These are phyloP conservation scores for Hypoxylon sp. DNA, from an alignment of 2,329 filamentous ascomycete species.

Conservation along the genomic window DNA sequence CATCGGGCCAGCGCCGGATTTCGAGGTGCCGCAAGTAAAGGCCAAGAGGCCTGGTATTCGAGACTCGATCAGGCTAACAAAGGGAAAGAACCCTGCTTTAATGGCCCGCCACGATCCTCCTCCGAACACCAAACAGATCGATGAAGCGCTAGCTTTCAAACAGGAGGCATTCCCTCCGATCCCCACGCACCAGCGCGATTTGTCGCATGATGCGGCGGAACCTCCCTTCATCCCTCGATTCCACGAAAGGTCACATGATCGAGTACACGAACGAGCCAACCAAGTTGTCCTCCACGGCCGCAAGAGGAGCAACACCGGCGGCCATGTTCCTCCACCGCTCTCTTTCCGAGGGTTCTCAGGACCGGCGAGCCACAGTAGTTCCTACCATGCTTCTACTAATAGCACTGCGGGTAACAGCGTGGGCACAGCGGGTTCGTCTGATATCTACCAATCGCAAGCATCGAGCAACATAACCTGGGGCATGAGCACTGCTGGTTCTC, in stretches of 20 bases:
- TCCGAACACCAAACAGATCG: constrained; percentile 58
- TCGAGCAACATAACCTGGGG: constrained; percentile 63
- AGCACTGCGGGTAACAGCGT: constrained; percentile 72
- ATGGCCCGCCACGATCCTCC: constrained; percentile 55
- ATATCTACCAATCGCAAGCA: constrained; percentile 71
- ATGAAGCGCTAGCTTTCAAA: constrained; percentile 57
- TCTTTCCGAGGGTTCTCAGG: constrained; percentile 86
- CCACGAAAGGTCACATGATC: constrained; percentile 67
- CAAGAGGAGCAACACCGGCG: constrained; percentile 91
- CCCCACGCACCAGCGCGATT: constrained; percentile 63
- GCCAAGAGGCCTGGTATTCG: constrained; percentile 74
- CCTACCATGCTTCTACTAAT: constrained; percentile 65
- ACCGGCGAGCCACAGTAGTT: constrained; percentile 59
- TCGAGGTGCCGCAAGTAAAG: constrained; percentile 65
- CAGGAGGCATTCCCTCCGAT: constrained; percentile 53
- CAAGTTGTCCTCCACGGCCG: constrained; percentile 74
- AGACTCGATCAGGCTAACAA: constrained; percentile 91
- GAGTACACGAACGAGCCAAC: constrained; percentile 61
- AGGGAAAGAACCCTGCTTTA: constrained; percentile 71
- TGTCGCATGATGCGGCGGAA: constrained; percentile 74
- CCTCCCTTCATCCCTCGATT: constrained; percentile 81
- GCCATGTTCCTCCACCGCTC: constrained; percentile 77
- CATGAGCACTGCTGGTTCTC: constrained; percentile 62
- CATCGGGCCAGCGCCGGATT: constrained; percentile 63
- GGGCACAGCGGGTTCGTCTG: constrained; percentile 72